These are phyloP conservation scores for Eragrostis curvula DNA, from an alignment of 176 grass and related monocot genomes.

Conservation along the genomic window DNA sequence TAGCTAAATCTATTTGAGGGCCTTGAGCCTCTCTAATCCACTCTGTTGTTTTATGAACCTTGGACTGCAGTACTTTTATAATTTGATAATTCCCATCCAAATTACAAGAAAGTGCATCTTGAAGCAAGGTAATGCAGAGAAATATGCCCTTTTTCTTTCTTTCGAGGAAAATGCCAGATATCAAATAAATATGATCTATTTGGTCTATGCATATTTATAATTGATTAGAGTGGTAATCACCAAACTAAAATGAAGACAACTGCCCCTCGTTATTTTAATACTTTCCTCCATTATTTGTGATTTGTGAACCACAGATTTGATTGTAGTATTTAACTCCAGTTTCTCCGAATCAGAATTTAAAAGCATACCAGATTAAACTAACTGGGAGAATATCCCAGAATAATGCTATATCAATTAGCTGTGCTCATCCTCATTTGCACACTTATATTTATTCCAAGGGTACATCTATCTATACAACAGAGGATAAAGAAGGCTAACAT, in stretches of 20 bases:
- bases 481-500: background rate
- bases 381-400: background rate
- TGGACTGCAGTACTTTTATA: no score
- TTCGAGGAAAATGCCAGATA: background rate
- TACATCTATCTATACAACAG: background rate
- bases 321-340: background rate
- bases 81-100: no score
- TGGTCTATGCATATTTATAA: no score
- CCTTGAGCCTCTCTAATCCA: background rate
- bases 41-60: background rate
- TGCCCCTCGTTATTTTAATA: background rate
- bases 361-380: background rate
- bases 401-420: background rate
- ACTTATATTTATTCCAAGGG: background rate
- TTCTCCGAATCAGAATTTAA: background rate
- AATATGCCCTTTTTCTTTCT: constrained; percentile 1
- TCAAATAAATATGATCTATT: background rate
- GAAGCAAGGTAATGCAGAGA: background rate
- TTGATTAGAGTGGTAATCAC: background rate
- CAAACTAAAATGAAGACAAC: background rate
- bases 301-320: background rate
- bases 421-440: background rate
- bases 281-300: background rate
- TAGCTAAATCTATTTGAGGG: background rate
- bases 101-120: background rate